Base-by-base conservation (phyloP, 139 green algal genomes). In the Auxenochlorella pyrenoidosa region DNA sequence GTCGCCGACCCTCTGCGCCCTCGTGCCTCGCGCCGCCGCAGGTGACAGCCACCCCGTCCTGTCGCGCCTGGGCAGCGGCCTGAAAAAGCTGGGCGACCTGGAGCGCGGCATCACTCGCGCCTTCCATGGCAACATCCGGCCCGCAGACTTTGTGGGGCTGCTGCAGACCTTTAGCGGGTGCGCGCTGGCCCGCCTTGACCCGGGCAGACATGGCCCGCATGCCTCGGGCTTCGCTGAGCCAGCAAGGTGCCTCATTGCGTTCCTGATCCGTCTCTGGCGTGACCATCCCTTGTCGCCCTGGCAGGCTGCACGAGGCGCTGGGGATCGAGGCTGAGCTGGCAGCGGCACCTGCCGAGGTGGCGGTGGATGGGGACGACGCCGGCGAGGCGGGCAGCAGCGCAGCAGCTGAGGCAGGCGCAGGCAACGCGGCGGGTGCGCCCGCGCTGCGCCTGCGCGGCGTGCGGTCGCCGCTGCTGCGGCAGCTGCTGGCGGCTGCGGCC, bases 41-140 rank as follows among this genome's bases (percentile, higher is more conserved):
- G 86, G 72, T 34, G 58, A 2, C 58, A 26, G 12, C 12, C 66
- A 84, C 77, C 54, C 34, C 8, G 66, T 79, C 24, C 82, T 94
- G n/a, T 87, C 44, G 41, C 13, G 26, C 10, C n/a, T 90, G n/a
- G 51, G 28, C 0, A 2, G 59, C 59, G 32, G 51, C 2, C 88
- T 97, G 47, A 79, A 44, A 0, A 59, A 70, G 16, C 87, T 95
- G 44, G 89, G 91, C 0, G 96, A 99, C 90, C 72, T 98, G 79
- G 96, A 98, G 90, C 89, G 96, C 2, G 91, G 88, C 36, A 36
- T 98, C 40, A 95, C 90, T 8, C 91, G 96, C 3, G 88, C 93
- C 13, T 90, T 97, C 76, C 94, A 98, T 86, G 75, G 92, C 81
- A 98, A 91, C 36, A 93, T 94, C 28, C 91, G 91, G 4, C 96